Conservation (phyloP, 306 rosid species). For the Herpetospermum pedunculosum region DNA sequence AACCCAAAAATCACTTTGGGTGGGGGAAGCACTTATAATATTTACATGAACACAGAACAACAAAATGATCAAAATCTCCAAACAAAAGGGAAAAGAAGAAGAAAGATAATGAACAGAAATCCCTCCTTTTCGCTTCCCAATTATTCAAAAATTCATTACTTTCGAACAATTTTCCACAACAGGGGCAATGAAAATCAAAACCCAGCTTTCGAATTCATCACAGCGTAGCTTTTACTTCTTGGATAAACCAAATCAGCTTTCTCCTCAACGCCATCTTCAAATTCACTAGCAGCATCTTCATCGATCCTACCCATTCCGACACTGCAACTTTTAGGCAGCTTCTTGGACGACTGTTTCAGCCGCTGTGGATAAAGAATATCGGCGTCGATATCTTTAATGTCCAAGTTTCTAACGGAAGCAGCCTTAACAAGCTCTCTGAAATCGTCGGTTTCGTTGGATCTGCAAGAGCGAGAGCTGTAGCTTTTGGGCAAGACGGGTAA, state of each 20-base stretch:
- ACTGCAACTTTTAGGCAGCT: constrained; percentile 39
- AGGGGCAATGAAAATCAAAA: not conserved
- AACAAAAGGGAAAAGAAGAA: not conserved
- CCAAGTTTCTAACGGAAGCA: constrained; percentile 38
- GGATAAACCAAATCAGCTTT: constrained; percentile 23
- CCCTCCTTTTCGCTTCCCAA: not conserved
- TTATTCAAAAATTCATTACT: not conserved
- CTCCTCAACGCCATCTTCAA: constrained; percentile 10
- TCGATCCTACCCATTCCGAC: constrained; percentile 60
- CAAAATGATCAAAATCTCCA: not conserved
- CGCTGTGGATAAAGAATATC: constrained; percentile 31
- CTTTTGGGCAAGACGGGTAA: constrained; percentile 33
- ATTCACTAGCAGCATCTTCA: constrained; percentile 37
- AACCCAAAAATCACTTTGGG: not conserved
- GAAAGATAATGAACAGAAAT: not conserved
- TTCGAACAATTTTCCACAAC: not conserved
- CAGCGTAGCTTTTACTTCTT: constrained; percentile 51
- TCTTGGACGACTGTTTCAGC: constrained; percentile 12
- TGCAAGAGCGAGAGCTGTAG: constrained; percentile 28
- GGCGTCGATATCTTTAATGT: constrained; percentile 25
- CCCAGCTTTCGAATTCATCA: constrained; percentile 10
- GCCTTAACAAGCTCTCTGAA: constrained; percentile 42
- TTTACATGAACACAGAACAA: not conserved
- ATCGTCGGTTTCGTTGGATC: constrained; percentile 33
- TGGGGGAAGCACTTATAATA: not conserved